Conservation (phyloP, 176 grass and related monocot species). For the Zoysia japonica region DNA sequence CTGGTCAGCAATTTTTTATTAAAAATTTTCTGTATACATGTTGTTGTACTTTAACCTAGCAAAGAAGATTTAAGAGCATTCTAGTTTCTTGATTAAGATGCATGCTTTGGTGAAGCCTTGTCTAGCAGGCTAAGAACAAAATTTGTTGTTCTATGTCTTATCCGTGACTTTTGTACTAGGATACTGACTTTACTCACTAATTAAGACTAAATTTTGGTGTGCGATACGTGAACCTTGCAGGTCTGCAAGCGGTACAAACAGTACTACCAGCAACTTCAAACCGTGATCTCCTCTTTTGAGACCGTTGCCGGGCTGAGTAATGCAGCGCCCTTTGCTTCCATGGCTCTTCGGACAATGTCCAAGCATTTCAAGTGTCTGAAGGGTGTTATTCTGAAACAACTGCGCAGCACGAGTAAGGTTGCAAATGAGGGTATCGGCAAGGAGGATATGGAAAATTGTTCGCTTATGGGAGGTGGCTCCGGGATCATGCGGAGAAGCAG, state of each 20-base stretch:
- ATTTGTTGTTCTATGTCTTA: not conserved
- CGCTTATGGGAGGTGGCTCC: conserved; percentile 42
- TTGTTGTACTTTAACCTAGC: conserved; percentile 7
- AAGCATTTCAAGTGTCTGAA: conserved; percentile 88
- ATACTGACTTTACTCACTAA: conserved; percentile 13
- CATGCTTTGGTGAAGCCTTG: conserved; percentile 39
- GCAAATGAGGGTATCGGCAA: conserved; percentile 50
- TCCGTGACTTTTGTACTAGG: not conserved
- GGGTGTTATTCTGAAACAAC: conserved; percentile 63
- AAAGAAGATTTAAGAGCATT: conserved; percentile 19
- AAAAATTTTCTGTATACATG: not conserved
- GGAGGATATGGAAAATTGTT: conserved; percentile 65
- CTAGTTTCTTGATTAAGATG: conserved; percentile 25
- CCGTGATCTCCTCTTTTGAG: conserved; percentile 77
- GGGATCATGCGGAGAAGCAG: conserved; percentile 47
- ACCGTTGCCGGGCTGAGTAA: conserved; percentile 69
- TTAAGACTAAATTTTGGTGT: not conserved
- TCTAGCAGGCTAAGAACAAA: not conserved
- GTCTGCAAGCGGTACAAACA: conserved; percentile 86
- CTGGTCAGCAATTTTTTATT: not conserved
- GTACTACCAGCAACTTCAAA: conserved; percentile 78
- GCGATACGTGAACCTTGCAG: conserved; percentile 40
- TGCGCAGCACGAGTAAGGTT: conserved; percentile 56
- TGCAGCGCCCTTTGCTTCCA: conserved; percentile 66
- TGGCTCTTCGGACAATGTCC: conserved; percentile 69